phyloP scores from a whole-genome alignment of 345 rosid species.

The Gossypium australe region DNA sequence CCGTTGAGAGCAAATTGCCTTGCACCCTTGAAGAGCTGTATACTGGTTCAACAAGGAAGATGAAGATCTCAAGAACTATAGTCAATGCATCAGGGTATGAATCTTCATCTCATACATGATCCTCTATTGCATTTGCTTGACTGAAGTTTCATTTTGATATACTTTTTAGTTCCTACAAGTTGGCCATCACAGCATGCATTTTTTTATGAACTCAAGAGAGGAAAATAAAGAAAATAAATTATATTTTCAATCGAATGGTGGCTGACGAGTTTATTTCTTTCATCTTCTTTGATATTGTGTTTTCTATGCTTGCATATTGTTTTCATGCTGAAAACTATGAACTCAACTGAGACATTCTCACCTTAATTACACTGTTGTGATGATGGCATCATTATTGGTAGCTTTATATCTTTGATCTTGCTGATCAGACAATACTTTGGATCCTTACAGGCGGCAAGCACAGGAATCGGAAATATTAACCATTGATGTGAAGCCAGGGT shows the following conservation, averaged over 20 bases:
- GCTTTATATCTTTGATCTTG: background rate
- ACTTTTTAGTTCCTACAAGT: too few relatives aligned
- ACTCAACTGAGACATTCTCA: background rate
- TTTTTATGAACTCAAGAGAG: background rate
- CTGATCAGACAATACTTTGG: conserved; percentile 8
- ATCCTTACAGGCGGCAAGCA: conserved; percentile 47
- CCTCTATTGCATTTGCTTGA: background rate
- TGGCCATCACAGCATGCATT: background rate
- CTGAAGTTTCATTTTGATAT: too few relatives aligned
- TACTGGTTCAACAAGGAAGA: conserved; percentile 87
- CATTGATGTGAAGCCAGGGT: conserved; percentile 89
- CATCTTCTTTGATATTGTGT: background rate
- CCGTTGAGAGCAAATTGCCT: conserved; percentile 85
- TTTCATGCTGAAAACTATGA: background rate
- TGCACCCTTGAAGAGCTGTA: conserved; percentile 90
- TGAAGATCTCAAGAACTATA: conserved; percentile 93
- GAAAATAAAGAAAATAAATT: background rate
- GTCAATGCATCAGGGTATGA: conserved; percentile 67
- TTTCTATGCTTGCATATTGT: background rate
- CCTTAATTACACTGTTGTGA: background rate
- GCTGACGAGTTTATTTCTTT: background rate
- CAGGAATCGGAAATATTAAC: conserved; percentile 80
- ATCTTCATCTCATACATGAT: background rate
- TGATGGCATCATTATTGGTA: background rate
- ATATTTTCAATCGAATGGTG: background rate